Evolutionary conservation across 2,329 filamentous ascomycete species (phyloP).

Genomic region (Balansia obtecta): DNA sequence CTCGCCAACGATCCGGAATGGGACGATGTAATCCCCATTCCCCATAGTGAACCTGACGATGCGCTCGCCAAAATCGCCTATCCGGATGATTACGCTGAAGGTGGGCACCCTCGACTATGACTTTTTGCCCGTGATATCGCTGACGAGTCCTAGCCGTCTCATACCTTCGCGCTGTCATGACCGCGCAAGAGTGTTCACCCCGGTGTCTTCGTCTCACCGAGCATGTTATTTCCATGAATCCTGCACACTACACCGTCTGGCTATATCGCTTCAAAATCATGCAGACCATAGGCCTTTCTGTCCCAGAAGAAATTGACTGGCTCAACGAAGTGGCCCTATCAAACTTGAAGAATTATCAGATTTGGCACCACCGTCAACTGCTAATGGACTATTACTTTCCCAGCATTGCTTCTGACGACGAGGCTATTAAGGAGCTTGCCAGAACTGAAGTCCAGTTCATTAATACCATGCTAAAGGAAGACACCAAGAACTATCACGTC

Average conservation of each 20-base stretch:
- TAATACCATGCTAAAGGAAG: slow-evolving; percentile 64
- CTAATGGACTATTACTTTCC: slow-evolving; percentile 46
- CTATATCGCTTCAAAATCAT: slow-evolving; percentile 80
- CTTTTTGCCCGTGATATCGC: slow-evolving; percentile 1
- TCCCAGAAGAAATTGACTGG: slow-evolving; percentile 69
- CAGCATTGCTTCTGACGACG: slow-evolving; percentile 46
- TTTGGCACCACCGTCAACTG: slow-evolving; percentile 71
- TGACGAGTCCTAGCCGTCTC: slow-evolving; percentile 52
- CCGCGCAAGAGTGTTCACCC: slow-evolving; percentile 67
- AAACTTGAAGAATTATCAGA: slow-evolving; percentile 97
- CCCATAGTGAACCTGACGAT: slow-evolving; percentile 69
- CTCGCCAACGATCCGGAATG: slow-evolving; percentile 56
- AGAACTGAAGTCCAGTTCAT: slow-evolving; percentile 65
- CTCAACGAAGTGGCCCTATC: slow-evolving; percentile 70
- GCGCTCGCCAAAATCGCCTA: slow-evolving; percentile 92
- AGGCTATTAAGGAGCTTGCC: slow-evolving; percentile 45
- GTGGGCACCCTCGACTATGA: slow-evolving; percentile 24
- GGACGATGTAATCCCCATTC: slow-evolving; percentile 75
- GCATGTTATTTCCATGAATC: slow-evolving; percentile 84
- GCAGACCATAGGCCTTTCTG: slow-evolving; percentile 49
- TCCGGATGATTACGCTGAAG: slow-evolving; percentile 74
- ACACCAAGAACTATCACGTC: slow-evolving; percentile 97
- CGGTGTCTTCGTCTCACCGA: slow-evolving; percentile 73
- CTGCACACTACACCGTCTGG: slow-evolving; percentile 98
- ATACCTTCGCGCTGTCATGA: slow-evolving; percentile 91